Evolutionary conservation across 2,329 filamentous ascomycete species (phyloP).

Genomic region (Didymosphaeria variabile): DNA sequence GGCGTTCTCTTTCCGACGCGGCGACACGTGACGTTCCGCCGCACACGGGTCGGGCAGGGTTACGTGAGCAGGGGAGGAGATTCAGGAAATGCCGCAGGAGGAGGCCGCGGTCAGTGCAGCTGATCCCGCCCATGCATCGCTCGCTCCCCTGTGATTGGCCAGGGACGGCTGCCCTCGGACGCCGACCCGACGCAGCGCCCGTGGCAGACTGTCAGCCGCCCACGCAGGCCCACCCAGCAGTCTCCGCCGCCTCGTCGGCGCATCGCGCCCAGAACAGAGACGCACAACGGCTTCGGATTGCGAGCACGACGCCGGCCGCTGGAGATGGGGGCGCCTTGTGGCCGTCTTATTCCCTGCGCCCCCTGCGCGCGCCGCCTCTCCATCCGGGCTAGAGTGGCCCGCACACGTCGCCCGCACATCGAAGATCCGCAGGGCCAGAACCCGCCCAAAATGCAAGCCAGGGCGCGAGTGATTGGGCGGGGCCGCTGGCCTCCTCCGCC

Average conservation of each 20-base stretch:
- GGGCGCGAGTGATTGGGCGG: conserved; percentile 13
- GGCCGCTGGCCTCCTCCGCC: conserved; percentile 16
- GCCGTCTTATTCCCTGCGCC: conserved; percentile 5
- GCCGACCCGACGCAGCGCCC: not conserved
- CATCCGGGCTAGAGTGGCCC: too few relatives aligned
- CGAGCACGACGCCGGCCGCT: not conserved
- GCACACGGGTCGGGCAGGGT: not conserved
- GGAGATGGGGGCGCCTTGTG: not conserved
- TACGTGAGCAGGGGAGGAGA: conserved; percentile 20
- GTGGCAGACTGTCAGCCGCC: not conserved
- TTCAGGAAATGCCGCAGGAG: not conserved
- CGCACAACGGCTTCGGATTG: not conserved
- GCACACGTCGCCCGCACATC: not conserved
- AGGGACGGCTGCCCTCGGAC: not conserved
- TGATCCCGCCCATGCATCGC: conserved; percentile 11
- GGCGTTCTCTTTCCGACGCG: not conserved
- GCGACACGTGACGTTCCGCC: conserved; percentile 17
- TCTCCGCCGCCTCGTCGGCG: not conserved
- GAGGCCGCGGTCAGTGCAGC: conserved; percentile 1
- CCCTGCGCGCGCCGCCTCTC: not conserved
- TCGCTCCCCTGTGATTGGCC: conserved; percentile 4
- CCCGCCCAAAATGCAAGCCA: not conserved
- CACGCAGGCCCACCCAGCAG: not conserved
- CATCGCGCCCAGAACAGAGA: not conserved
- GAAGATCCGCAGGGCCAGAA: not conserved